phyloP scores from a whole-genome alignment of 2,329 filamentous ascomycete species.

The Aspergillus pseudotamarii region DNA sequence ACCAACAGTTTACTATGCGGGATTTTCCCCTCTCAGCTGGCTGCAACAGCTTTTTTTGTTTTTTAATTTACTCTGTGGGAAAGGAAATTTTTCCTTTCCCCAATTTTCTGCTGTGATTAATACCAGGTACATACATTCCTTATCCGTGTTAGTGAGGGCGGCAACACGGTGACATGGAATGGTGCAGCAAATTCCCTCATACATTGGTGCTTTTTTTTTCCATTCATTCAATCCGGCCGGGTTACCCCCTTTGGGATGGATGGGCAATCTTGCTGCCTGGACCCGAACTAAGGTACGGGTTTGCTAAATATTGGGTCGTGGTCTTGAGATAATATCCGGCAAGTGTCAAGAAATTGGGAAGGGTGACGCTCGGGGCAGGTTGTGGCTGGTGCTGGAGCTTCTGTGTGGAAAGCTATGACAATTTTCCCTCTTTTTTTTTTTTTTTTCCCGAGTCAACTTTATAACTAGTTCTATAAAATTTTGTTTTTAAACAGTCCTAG shows the following conservation, averaged over 20 bases:
- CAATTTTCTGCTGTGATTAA: neutral
- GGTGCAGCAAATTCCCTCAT: constrained; percentile 28
- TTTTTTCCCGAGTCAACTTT: neutral
- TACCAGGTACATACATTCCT: constrained; percentile 16
- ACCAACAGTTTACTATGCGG: neutral
- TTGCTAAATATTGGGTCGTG: neutral
- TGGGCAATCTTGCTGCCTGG: constrained; percentile 5
- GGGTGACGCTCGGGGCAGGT: neutral
- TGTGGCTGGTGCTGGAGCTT: neutral
- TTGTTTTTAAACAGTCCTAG: no score
- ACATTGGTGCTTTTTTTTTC: constrained; percentile 9
- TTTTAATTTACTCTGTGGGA: neutral
- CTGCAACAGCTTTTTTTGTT: neutral
- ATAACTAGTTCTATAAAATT: neutral
- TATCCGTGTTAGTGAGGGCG: constrained; percentile 21
- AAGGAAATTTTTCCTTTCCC: neutral
- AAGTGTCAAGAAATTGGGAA: neutral
- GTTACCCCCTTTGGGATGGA: constrained; percentile 1
- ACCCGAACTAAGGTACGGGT: neutral
- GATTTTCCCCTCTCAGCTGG: neutral
- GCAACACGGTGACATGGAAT: constrained; percentile 3
- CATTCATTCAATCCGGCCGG: neutral
- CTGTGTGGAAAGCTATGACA: neutral
- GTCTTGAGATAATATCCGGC: neutral
- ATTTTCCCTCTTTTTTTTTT: no score